Conservation (phyloP, 805 yeast species). For the Saccharomycodes ludwigii region DNA sequence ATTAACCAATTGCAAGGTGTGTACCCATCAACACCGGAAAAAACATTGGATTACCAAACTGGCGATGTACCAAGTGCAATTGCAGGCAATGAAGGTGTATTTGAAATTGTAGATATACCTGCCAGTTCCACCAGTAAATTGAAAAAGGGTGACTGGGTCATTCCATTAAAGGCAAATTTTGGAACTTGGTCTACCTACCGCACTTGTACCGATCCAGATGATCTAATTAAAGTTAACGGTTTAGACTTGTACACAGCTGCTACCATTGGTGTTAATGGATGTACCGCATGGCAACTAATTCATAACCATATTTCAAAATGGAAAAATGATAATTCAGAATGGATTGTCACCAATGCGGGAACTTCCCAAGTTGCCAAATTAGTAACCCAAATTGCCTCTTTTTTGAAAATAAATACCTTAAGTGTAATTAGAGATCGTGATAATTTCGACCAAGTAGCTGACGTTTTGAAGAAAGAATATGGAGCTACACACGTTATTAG, state of each 20-base stretch:
- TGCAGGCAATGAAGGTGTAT: slow-evolving; percentile 91
- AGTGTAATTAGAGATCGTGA: slow-evolving; percentile 83
- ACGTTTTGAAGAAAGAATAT: slow-evolving; percentile 38
- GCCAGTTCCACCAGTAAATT: slow-evolving; percentile 24
- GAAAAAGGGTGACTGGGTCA: slow-evolving; percentile 72
- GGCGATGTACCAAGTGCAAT: slow-evolving; percentile 56
- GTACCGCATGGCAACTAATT: slow-evolving; percentile 84
- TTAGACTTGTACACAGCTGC: slow-evolving; percentile 61
- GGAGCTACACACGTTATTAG: slow-evolving; percentile 86
- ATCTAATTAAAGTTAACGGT: slow-evolving; percentile 41
- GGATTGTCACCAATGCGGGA: slow-evolving; percentile 95
- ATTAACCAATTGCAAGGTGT: slow-evolving; percentile 76
- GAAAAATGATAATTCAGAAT: slow-evolving; percentile 31
- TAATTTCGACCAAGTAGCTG: slow-evolving; percentile 48
- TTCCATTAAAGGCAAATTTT: slow-evolving; percentile 63
- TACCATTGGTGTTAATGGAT: slow-evolving; percentile 83
- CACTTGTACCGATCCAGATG: slow-evolving; percentile 38
- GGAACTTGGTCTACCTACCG: slow-evolving; percentile 90
- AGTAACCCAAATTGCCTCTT: slow-evolving; percentile 76
- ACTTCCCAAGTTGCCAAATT: slow-evolving; percentile 90
- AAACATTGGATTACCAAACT: slow-evolving; percentile 39
- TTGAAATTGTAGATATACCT: slow-evolving; percentile 71
- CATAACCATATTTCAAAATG: slow-evolving; percentile 38
- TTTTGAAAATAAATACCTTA: slow-evolving; percentile 70
- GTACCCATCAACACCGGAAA: slow-evolving; percentile 66